A percentile compares a stretch with the other conserved stretches of the same genome.
Evolutionary conservation across 257 asterid genomes (phyloP).

Genomic region (Orobanche coerulescens): DNA sequence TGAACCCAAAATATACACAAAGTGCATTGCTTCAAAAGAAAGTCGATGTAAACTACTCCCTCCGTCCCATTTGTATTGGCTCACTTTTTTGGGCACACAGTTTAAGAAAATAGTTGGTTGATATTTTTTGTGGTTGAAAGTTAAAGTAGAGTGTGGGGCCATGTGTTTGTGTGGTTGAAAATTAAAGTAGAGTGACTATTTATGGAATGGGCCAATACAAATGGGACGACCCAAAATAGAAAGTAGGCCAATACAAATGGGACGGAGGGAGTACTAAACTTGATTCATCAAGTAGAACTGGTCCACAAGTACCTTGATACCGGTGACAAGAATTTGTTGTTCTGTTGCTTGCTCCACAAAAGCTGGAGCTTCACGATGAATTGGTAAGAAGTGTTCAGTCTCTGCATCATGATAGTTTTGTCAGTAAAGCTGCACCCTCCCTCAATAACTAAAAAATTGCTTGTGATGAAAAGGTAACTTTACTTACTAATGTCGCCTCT

Average conservation of each 20-base stretch:
- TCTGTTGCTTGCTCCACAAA: constrained; percentile 88
- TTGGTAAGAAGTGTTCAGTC: constrained; percentile 79
- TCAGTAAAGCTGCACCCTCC: constrained; percentile 1
- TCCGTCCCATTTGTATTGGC: too few relatives aligned
- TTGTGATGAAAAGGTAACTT: neutral
- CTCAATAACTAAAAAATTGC: neutral
- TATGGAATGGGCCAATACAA: too few relatives aligned
- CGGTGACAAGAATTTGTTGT: constrained; percentile 77
- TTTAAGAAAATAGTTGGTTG: too few relatives aligned
- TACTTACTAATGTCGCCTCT: constrained; percentile 76
- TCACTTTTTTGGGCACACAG: too few relatives aligned
- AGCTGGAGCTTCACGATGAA: constrained; percentile 91
- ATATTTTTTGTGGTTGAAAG: too few relatives aligned
- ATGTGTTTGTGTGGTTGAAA: too few relatives aligned
- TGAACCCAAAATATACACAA: neutral
- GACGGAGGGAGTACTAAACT: too few relatives aligned
- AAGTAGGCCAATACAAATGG: too few relatives aligned
- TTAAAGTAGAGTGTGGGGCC: too few relatives aligned
- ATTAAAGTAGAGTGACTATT: neutral
- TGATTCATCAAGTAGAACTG: neutral
- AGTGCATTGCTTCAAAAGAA: neutral
- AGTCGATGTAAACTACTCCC: neutral
- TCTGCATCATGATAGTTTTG: constrained; percentile 31
- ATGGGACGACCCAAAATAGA: too few relatives aligned
- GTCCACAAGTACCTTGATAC: constrained; percentile 53